Conservation (phyloP, 352 stramenopile species). For the Phytophthora pluvialis region DNA sequence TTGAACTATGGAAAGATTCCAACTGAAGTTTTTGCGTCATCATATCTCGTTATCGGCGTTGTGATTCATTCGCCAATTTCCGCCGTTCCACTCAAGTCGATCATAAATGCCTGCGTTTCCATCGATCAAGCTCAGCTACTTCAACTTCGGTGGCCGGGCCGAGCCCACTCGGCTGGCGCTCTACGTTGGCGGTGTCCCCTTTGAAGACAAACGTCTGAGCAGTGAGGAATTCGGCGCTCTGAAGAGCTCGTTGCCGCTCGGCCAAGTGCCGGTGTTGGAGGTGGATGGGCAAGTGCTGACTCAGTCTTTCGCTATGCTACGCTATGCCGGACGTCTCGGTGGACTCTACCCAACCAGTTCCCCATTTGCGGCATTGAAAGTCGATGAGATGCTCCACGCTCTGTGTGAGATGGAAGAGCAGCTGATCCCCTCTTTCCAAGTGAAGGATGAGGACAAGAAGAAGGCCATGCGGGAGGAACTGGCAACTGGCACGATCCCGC, state of each 20-base stretch:
- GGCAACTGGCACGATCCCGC: constrained; percentile 30
- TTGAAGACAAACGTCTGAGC: constrained; percentile 59
- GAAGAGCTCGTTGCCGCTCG: constrained; percentile 56
- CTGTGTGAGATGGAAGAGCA: constrained; percentile 42
- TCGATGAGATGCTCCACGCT: constrained; percentile 62
- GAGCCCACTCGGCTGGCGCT: constrained; percentile 61
- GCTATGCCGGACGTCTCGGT: constrained; percentile 67
- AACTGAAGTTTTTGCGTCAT: too few species aligned
- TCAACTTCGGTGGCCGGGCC: constrained; percentile 40
- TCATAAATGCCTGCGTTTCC: constrained; percentile 36
- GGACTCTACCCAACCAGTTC: constrained; percentile 57
- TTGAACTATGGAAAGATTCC: too few species aligned
- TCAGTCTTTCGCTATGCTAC: constrained; percentile 70
- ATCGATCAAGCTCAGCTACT: constrained; percentile 70
- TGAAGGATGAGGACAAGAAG: constrained; percentile 48
- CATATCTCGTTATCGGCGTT: too few species aligned
- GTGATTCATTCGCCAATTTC: too few species aligned
- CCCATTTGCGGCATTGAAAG: constrained; percentile 43
- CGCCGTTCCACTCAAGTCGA: too few species aligned
- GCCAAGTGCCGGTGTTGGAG: constrained; percentile 56
- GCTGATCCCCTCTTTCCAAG: constrained; percentile 32
- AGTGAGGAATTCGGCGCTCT: constrained; percentile 38
- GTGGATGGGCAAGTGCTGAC: constrained; percentile 59
- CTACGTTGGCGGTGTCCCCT: constrained; percentile 58
- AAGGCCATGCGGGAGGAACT: constrained; percentile 44